Conservation (phyloP, 192 early-diverging fungal genomes). For the Pecoramyces ruminantium region DNA sequence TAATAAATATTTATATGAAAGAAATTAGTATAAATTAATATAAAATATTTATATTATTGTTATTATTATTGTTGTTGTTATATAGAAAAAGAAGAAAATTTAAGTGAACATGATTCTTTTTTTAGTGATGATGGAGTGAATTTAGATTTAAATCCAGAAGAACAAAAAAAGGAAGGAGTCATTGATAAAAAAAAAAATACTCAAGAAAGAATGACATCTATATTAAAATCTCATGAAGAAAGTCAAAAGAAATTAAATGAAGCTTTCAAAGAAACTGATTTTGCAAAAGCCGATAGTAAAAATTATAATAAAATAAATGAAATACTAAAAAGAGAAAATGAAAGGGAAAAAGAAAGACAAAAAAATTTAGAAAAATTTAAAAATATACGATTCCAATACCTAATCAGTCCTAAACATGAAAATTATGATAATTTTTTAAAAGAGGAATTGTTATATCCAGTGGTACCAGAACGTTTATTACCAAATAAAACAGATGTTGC, state of each 20-base stretch:
- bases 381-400: background rate
- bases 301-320: background rate
- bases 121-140: background rate
- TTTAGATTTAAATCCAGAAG: background rate
- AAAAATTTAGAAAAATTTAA: background rate
- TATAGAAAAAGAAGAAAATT: too few relatives aligned
- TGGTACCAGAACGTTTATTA: background rate
- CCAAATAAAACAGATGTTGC: background rate
- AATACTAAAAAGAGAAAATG: background rate
- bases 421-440: background rate
- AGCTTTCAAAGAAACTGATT: too few relatives aligned
- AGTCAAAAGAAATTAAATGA: background rate
- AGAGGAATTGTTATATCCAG: background rate
- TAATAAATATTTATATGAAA: too few relatives aligned
- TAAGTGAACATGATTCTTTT: background rate
- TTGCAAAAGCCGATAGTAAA: too few relatives aligned
- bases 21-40: too few relatives aligned
- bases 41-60: too few relatives aligned
- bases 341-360: background rate
- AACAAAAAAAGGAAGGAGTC: too few relatives aligned
- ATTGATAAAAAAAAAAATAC: background rate
- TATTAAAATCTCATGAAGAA: background rate
- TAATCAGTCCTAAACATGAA: background rate
- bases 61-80: too few relatives aligned
- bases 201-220: background rate